A percentile compares a stretch with the other conserved stretches of the same genome.
These are phyloP conservation scores for Mycena rosella DNA, from an alignment of 768 basidiomycete species.

Conservation along the genomic window DNA sequence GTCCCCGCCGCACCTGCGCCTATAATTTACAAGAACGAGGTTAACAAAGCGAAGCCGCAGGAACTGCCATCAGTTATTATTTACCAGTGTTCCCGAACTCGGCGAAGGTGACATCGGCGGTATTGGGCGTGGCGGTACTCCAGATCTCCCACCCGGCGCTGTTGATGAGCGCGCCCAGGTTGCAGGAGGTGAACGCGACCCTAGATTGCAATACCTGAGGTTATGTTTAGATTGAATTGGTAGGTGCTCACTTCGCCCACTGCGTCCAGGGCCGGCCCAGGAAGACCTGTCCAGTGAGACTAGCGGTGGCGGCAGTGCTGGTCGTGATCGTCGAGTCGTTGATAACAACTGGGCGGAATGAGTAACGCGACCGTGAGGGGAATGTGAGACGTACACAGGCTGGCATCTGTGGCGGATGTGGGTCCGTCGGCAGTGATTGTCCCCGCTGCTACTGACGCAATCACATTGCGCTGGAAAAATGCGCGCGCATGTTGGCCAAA, in stretches of 20 bases:
- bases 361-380: background rate
- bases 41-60: background rate
- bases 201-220: slow-evolving; percentile 18
- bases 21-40: slow-evolving; percentile 1
- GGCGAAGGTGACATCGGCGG: slow-evolving; percentile 42
- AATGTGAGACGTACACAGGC: slow-evolving; percentile 32
- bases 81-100: slow-evolving; percentile 42
- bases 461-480: slow-evolving; percentile 38
- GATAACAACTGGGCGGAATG: slow-evolving; percentile 39
- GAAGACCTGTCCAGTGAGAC: slow-evolving; percentile 40
- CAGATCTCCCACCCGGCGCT: slow-evolving; percentile 44
- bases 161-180: slow-evolving; percentile 42
- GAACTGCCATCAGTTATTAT: background rate
- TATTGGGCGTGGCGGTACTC: slow-evolving; percentile 44
- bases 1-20: slow-evolving; percentile 43
- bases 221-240: background rate
- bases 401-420: slow-evolving; percentile 28
- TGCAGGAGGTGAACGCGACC: slow-evolving; percentile 42
- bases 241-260: slow-evolving; percentile 33
- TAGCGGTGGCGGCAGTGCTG: slow-evolving; percentile 36
- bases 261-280: slow-evolving; percentile 43
- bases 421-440: slow-evolving; percentile 40
- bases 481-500: slow-evolving; percentile 40
- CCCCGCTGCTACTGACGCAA: slow-evolving; percentile 37
- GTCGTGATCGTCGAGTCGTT: slow-evolving; percentile 40